Percentiles rank a stretch among this genome's conserved stretches.
Evolutionary conservation across 129 eudicot species (phyloP).

Genomic region (Flaveria sonorensis): DNA sequence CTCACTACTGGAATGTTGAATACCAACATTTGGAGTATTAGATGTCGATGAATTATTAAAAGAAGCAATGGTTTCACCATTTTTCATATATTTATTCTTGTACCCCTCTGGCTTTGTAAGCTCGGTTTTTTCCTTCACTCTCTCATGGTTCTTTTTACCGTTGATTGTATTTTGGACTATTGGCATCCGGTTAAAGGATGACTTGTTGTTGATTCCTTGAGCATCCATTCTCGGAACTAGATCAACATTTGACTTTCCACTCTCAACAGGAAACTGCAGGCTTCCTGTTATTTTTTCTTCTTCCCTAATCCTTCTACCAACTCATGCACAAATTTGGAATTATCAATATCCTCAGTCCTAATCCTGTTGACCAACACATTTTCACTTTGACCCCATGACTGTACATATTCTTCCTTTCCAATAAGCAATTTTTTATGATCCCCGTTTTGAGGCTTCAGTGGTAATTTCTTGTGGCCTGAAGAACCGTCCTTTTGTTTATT

Average conservation of each 20-base stretch:
- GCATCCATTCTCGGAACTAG: not conserved
- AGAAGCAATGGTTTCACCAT: slow-evolving; percentile 23
- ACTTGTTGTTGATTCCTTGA: not conserved
- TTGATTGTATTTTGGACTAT: slow-evolving; percentile 31
- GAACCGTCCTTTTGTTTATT: slow-evolving; percentile 26
- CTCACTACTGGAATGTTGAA: slow-evolving; percentile 28
- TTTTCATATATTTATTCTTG: slow-evolving; percentile 30
- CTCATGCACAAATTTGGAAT: not conserved
- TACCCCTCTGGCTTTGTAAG: slow-evolving; percentile 36
- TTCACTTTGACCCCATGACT: not conserved
- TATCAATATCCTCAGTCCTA: not conserved
- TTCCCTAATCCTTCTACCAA: slow-evolving; percentile 4
- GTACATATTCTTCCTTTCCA: not conserved
- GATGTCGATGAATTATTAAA: too few relatives aligned
- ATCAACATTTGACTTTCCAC: slow-evolving; percentile 10
- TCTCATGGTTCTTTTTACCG: slow-evolving; percentile 37
- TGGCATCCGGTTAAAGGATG: not conserved
- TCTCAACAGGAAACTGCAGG: not conserved
- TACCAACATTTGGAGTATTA: slow-evolving; percentile 30
- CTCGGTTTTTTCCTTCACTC: slow-evolving; percentile 40
- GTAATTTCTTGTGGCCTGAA: slow-evolving; percentile 24
- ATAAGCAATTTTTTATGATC: slow-evolving; percentile 9
- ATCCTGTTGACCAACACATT: slow-evolving; percentile 26
- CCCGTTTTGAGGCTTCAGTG: slow-evolving; percentile 36
- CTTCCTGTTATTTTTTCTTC: not conserved